Evolutionary conservation across 257 asterid species (phyloP), one percentile per base, ranked within the genome.

Genomic region (Rubia yunnanensis): DNA sequence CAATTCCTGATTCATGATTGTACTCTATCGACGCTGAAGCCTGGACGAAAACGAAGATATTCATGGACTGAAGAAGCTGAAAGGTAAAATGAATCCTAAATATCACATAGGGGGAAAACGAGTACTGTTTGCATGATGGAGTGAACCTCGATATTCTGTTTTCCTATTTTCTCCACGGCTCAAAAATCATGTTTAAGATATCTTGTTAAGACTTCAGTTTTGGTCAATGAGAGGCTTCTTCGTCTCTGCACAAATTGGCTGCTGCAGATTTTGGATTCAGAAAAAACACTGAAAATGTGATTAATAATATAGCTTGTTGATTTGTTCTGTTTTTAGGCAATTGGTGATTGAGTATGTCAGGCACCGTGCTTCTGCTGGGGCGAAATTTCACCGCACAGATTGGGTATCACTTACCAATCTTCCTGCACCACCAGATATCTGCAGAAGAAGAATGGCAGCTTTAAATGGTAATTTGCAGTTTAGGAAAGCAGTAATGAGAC

Each of bases 31-130:
- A 87, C 70, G 72, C 78, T 77, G 76, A 84, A 75, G 57, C 64
- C 84, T 35, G 67, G 73, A 55, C 91, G 87, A 28, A 80, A 63
- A 72, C 85, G 71, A 73, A 86, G 75, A 78, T 92, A 84, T 82
- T 75, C 69, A 10, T 92, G 99, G 99, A 83, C 88, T 54, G 97
- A 92, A 64, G 89, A 79, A 67, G 86, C 92, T 66, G 99, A 89
- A 64, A 87, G 98, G 98, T 92, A 83, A 79, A 61, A 24, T 65
- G 59, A 64, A 73, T 56, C 56, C 54, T 66, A 49, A 61, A 61
- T 52, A 24, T 71, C 72, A 30, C 71, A 49, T 70, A 24, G 14
- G 27, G 52, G 20, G 32, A 5, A 27, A 26, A 54, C 24, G 23
- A 26, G 66, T 57, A 63, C 22, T 26, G 26, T 72, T 53, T 73